Base-by-base conservation (phyloP, 768 basidiomycete species). In the Calocybe indica region DNA sequence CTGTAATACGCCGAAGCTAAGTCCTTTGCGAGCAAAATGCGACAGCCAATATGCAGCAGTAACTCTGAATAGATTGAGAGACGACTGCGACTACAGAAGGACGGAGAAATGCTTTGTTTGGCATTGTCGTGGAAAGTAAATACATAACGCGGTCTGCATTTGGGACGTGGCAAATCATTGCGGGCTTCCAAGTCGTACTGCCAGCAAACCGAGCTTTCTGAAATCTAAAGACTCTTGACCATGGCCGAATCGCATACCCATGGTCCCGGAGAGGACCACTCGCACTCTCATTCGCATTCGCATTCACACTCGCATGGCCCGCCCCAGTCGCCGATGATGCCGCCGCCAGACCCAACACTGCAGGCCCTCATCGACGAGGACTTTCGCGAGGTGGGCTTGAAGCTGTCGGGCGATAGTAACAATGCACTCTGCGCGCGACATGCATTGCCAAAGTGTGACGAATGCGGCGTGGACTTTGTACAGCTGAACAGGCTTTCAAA, bases 341-440 rank as follows among this genome's bases (percentile, higher is more conserved):
- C 79, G 0, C 61, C 71, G n/a, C 72, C 80, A 12, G 88, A 91
- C 62, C 87, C 88, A 0, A 68, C 75, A 31, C 69, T 88, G 55
- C 88, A 87, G 55, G 86, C 85, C 1, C 65, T 83, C 54, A 88
- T 92, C 43, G 90, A 92, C 56, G 79, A 79, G 41, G 80, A 82
- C 62, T 91, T 81, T 62, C 58, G 62, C 6, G 79, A 80, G 7
- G 75, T 84, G 30, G 63, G 76, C 40, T 62, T 91, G 42, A 65
- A 68, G 1, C 67, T 89, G 31, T 73, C 74, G 7, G 68, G 76
- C 11, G 80, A 85, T 52, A 69, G 68, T 51, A 64, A 73, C 15
- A 62, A 71, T 13, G 83, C 78, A 1, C 69, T 85, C 34, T 95
- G 92, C 64, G 68, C 65, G 6, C 58, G 64, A 15, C 92, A 94